Base-by-base conservation (phyloP, 225 moss, liverwort and hornwort genomes). In the Antitrichia curtipendula region DNA sequence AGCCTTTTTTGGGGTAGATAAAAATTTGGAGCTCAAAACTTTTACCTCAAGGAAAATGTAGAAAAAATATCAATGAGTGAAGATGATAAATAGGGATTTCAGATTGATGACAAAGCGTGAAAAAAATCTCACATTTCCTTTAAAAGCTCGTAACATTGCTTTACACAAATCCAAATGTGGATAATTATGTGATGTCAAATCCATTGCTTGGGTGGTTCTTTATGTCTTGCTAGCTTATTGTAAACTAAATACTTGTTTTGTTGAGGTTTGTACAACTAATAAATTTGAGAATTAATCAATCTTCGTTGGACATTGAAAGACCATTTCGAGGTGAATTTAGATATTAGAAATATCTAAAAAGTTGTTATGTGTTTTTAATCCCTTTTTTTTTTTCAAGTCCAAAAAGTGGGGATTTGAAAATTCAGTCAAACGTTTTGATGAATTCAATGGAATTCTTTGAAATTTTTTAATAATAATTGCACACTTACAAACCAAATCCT, bases 11-110 rank as follows among this genome's bases (percentile, higher is more conserved):
- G 0, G 3, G 2, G 23, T 22, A 14, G 8, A 0, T 0, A 34
- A 75, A 21, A 52, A 17, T 8, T 52, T 75, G 13, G 8, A 34
- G 8, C 14, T 75, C 22, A 4, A 22, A 52, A 75, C 5, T 52
- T 22, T 52, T 13, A 13, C 1, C 22, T 52, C 3, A 23, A 32
- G 12, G 3, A 36, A 34, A 34, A 52, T 75, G 14, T 0, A 75
- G 0, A 7, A 52, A 34, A 21, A 22, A 13, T 50, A 13, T 13
- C 21, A 32, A 12, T 0, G n/a, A n/a, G n/a, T 4, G 0, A 50
- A 0, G 22, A 52, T 14, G 13, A 75, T 52, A 14, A 52, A 12
- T 32, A 50, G 8, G 13, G 0, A 12, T 20, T 19, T 49, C 20
- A 20, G 7, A 50, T 50, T 12, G 1, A 12, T 12, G 4, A 50